Evolutionary conservation across 192 early-diverging fungal species (phyloP).

Genomic region (Backusella liffmaniae): DNA sequence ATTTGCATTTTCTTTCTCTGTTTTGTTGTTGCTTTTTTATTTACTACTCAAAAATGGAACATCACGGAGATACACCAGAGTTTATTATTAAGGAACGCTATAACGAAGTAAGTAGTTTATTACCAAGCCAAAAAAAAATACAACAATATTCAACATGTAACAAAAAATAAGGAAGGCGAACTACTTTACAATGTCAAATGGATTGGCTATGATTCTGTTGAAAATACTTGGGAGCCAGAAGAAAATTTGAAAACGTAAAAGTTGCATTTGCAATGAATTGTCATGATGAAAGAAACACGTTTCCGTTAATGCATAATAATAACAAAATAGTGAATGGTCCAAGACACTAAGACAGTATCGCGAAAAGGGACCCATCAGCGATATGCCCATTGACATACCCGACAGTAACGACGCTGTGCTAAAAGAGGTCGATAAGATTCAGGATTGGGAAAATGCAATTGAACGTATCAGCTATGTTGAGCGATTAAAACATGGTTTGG

Average conservation of each 20-base stretch:
- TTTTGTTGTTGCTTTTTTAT: no score
- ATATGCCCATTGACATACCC: not conserved
- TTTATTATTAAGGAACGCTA: not conserved
- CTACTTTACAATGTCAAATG: not conserved
- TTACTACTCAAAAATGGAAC: not conserved
- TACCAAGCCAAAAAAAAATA: not conserved
- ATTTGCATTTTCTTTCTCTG: not conserved
- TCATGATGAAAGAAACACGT: no score
- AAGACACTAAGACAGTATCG: not conserved
- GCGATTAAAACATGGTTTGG: not conserved
- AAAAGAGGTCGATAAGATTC: not conserved
- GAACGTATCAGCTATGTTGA: not conserved
- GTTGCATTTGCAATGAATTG: no score
- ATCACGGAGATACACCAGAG: not conserved
- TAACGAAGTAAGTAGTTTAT: not conserved
- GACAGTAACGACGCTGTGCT: not conserved
- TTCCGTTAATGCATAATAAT: not conserved
- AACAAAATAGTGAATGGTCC: not conserved
- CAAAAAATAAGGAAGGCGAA: not conserved
- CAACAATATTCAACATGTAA: not conserved
- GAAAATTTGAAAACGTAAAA: not conserved
- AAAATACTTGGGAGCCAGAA: not conserved
- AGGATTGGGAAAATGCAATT: not conserved
- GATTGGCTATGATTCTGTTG: not conserved
- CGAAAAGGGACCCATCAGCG: not conserved